These are phyloP conservation scores for Psidium friedrichsthalianum DNA, from an alignment of 345 rosid species.

Conservation along the genomic window DNA sequence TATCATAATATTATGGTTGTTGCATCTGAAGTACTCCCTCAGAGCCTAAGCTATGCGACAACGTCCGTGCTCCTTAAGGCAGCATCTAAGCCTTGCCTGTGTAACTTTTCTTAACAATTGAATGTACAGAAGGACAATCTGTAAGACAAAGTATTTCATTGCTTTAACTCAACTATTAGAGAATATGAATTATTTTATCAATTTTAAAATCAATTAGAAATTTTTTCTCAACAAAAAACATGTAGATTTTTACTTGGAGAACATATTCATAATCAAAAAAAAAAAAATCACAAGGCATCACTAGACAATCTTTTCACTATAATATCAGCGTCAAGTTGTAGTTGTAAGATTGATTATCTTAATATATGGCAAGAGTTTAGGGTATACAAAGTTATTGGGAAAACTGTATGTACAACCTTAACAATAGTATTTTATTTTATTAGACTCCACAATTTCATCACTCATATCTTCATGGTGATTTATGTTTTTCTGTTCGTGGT, in stretches of 20 bases:
- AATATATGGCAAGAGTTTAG: neutral
- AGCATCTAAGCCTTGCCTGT: too few species aligned
- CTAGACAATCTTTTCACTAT: neutral
- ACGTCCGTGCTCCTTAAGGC: too few species aligned
- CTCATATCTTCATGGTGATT: neutral
- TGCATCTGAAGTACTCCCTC: too few species aligned
- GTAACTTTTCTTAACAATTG: too few species aligned
- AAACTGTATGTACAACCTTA: neutral
- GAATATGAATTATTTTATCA: too few species aligned
- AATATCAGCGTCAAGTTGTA: rapidly evolving
- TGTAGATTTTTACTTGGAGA: neutral
- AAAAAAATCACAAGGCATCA: rapidly evolving
- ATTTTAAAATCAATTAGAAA: too few species aligned
- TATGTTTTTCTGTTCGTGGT: neutral
- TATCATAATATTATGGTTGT: too few species aligned
- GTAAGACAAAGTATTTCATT: too few species aligned
- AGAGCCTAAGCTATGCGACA: too few species aligned
- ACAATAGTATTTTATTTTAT: neutral
- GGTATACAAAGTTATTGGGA: neutral
- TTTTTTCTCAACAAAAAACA: too few species aligned
- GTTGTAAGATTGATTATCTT: neutral
- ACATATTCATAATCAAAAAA: neutral
- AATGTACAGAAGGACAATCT: too few species aligned
- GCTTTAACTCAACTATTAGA: too few species aligned
- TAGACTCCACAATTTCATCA: neutral